Evolutionary conservation across 768 basidiomycete species (phyloP), one percentile per base, ranked within the genome.

Genomic region (Artomyces pyxidatus): DNA sequence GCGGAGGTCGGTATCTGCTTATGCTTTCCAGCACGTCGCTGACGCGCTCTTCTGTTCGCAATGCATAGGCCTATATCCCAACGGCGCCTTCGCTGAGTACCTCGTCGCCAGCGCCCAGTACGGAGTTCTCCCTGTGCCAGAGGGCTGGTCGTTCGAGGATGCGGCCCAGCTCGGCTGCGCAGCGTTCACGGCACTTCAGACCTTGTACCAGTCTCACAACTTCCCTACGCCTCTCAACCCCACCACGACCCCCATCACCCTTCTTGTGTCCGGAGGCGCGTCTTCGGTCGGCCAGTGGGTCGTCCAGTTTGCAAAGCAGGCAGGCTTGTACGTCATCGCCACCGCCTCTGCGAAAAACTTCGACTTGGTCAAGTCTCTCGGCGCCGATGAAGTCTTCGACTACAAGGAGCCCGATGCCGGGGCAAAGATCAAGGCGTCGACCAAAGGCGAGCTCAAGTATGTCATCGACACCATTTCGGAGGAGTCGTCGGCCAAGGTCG

Each of bases 321-420:
- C 45, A 11, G 50, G 50, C 10, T 40, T 17, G n/a, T 30, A 39
- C 21, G 50, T 51, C 19, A 16, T 45, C 37, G 50, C 63, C 7
- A 58, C 60, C 11, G 51, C 57, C 23, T 65, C 63, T 12, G 58
- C 58, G 6, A 51, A 61, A n/a, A 63, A 63, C 28, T 61, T 59
- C 50, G 64, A 63, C 30, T 55, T 66, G n/a, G 58, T 66, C 48
- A 65, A 62, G 52, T 53, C 58, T 6, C 60, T 61, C 50, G 67
- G 67, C 9, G 67, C 66, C 17, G 59, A 63, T 43, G 52, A 59
- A 14, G 62, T 62, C 16, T 54, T 51, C 43, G 53, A 54, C 39
- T 54, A 57, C 50, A 23, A 28, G 14, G 54, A 54, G 26, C 47
- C 50, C 16, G 47, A 47, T 12, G 47, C 45, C 1, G 23, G 29